Conservation (phyloP, 805 yeast species). For the Candida khao-thaluensis region DNA sequence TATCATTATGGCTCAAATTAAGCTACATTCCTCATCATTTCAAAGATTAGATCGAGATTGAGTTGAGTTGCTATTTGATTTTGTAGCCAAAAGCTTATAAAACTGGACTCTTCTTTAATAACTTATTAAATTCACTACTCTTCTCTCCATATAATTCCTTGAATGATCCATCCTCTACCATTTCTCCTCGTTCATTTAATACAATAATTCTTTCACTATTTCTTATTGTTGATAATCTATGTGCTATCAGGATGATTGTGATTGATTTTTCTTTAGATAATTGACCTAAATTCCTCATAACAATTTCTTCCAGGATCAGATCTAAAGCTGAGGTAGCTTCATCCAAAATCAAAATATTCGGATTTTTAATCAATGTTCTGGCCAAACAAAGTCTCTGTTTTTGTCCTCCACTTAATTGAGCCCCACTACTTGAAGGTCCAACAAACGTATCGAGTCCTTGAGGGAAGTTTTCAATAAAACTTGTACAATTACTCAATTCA, state of each 20-base stretch:
- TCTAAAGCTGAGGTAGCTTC: conserved; percentile 96
- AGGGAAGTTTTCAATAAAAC: conserved; percentile 74
- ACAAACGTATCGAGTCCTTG: conserved; percentile 77
- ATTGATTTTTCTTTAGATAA: conserved; percentile 49
- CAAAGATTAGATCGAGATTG: no score
- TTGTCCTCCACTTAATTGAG: conserved; percentile 91
- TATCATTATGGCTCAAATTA: no score
- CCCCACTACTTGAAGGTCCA: conserved; percentile 72
- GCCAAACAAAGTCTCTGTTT: conserved; percentile 92
- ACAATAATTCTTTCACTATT: conserved; percentile 82
- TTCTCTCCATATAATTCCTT: conserved; percentile 25
- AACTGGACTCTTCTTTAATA: conserved; percentile 33
- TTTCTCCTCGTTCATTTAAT: conserved; percentile 49
- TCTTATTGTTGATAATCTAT: conserved; percentile 82
- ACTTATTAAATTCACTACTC: conserved; percentile 33
- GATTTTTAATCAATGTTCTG: conserved; percentile 75
- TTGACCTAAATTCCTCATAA: conserved; percentile 64
- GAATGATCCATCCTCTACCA: conserved; percentile 61
- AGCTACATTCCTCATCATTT: no score
- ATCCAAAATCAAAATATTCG: conserved; percentile 79
- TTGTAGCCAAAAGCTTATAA: no score
- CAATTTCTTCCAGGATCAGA: conserved; percentile 81
- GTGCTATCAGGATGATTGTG: conserved; percentile 89
- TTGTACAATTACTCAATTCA: conserved; percentile 67
- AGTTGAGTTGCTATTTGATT: no score